Base-by-base conservation (phyloP, 2,329 filamentous ascomycete species). In the Neofusicoccum kwambonambiense region DNA sequence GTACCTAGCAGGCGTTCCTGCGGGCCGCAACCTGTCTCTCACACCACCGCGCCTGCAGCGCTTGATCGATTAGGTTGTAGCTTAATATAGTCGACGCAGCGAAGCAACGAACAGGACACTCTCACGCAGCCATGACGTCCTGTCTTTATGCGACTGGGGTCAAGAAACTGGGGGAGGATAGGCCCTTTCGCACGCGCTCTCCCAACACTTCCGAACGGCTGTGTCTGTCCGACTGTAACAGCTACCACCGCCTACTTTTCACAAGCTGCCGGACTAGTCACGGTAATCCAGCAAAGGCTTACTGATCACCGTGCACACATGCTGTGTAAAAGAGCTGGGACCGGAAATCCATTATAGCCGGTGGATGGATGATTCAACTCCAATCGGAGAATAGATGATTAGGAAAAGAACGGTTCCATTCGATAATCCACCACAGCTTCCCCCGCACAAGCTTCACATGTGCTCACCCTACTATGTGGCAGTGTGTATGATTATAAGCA, bases 21-120 rank as follows among this genome's bases (percentile, higher is more conserved):
- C 52, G 52, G 37, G 52, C 42, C 52, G 37, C 15, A 13, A 12
- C 52, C 22, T 17, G 7, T 17, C n/a, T 41, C 44, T 37, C 27
- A 35, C 56, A 60, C 56, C 56, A 60, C 56, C 27, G 31, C 56
- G 41, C 27, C 56, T 47, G 56, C 41, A 57, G 37, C 54, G 54
- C 54, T 31, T 17, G 22, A 15, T 42, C n/a, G 13, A 35, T 60
- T 9, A 7, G 41, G 54, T 39, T 31, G 22, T 13, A 39, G 37
- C 27, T 39, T 15, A 15, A 39, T 19, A 15, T 34, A 34, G 47
- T 37, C 12, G 19, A 45, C 17, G 11, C 39, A 27, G n/a, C 1
- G 13, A 37, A 34, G 37, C 22, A 31, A 15, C n/a, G 15, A 22
- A 12, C 22, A 8, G 8, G 3, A 34, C 7, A 12, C 37, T 5